phyloP scores from a whole-genome alignment of 345 rosid genomes.

The Pistacia integerrima region DNA sequence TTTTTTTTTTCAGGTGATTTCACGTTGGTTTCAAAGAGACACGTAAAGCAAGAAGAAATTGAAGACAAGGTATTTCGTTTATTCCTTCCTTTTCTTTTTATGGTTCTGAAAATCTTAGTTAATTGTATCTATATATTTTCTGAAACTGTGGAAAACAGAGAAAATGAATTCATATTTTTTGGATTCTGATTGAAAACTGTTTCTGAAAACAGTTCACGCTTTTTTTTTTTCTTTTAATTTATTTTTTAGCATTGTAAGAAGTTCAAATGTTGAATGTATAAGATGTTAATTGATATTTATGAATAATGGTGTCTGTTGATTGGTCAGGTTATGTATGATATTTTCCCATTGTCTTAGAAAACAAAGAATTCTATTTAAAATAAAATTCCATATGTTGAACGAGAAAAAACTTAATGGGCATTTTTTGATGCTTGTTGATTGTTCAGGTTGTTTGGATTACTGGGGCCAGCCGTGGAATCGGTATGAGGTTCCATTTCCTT shows the following conservation, averaged over 20 bases:
- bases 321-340: too few species aligned
- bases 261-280: not conserved
- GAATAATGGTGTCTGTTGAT: too few species aligned
- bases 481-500: slow-evolving; percentile 36
- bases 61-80: slow-evolving; percentile 63
- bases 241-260: not conserved
- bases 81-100: not conserved
- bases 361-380: not conserved
- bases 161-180: not conserved
- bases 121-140: too few species aligned
- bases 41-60: slow-evolving; percentile 71
- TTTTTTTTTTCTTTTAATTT: not conserved
- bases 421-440: slow-evolving; percentile 13
- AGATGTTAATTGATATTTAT: too few species aligned
- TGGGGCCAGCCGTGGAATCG: slow-evolving; percentile 97
- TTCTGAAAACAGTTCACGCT: not conserved
- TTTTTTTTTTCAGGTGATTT: slow-evolving; percentile 61
- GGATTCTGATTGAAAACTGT: too few species aligned
- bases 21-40: slow-evolving; percentile 66
- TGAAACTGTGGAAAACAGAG: too few species aligned
- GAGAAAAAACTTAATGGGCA: not conserved
- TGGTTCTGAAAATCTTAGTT: not conserved
- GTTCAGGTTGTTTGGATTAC: slow-evolving; percentile 89
- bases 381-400: not conserved
- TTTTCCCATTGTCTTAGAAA: too few species aligned